These are phyloP conservation scores for Eustoma russellianum DNA, from an alignment of 257 asterid species.

Conservation along the genomic window DNA sequence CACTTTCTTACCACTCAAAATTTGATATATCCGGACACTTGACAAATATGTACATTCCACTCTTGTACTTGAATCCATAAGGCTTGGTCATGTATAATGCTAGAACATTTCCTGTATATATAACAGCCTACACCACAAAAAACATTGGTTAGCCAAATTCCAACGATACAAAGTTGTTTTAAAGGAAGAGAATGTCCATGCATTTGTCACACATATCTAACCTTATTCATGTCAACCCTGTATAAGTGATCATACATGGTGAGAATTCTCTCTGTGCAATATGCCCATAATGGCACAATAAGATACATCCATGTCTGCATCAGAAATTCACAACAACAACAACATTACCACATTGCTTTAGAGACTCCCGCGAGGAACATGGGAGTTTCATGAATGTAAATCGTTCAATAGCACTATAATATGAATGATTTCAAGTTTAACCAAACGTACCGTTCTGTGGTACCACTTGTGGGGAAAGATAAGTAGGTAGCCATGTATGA, in stretches of 20 bases:
- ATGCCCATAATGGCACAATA: conserved; percentile 46
- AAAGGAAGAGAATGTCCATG: no score
- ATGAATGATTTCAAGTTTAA: background rate
- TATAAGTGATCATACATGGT: conserved; percentile 47
- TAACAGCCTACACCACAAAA: conserved; percentile 39
- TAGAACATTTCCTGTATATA: conserved; percentile 65
- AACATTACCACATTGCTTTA: no score
- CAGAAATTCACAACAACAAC: no score
- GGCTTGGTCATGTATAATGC: conserved; percentile 70
- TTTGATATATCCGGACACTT: conserved; percentile 64
- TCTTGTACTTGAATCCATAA: conserved; percentile 56
- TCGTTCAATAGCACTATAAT: no score
- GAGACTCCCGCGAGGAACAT: no score
- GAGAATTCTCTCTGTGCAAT: conserved; percentile 55
- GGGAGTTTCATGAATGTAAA: no score
- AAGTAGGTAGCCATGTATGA: conserved; percentile 68
- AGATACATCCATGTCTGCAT: conserved; percentile 91
- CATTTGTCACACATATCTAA: conserved; percentile 4
- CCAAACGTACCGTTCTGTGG: conserved; percentile 46
- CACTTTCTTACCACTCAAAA: conserved; percentile 44
- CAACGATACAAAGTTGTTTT: no score
- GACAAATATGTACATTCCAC: conserved; percentile 62
- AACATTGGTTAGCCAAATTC: no score
- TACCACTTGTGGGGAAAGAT: conserved; percentile 60
- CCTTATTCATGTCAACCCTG: conserved; percentile 59